phyloP scores from a whole-genome alignment of 2,329 filamentous ascomycete species.

The Lecanicillium sp. region DNA sequence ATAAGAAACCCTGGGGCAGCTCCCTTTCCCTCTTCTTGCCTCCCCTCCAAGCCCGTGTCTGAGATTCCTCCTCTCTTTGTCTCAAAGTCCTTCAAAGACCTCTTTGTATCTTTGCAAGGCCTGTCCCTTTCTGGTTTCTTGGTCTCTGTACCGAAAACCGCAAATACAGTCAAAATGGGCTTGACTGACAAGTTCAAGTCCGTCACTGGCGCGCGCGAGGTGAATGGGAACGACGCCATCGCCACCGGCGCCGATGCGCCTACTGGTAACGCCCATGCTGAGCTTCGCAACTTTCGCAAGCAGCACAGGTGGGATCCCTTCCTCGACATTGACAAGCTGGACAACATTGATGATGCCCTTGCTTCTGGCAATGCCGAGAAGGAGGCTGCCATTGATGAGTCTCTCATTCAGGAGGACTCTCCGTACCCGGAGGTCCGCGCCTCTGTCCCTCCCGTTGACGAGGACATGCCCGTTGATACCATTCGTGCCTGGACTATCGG shows the following conservation, averaged over 20 bases:
- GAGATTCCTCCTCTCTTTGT: background rate
- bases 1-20: no score
- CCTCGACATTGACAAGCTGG: slow-evolving; percentile 42
- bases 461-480: slow-evolving; percentile 48
- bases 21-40: no score
- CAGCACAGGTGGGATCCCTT: slow-evolving; percentile 52
- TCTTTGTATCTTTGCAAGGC: no score
- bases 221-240: background rate
- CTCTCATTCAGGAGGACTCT: slow-evolving; percentile 45
- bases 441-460: slow-evolving; percentile 31
- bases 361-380: slow-evolving; percentile 35
- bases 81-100: no score
- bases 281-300: slow-evolving; percentile 35
- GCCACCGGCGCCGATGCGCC: background rate
- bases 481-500: slow-evolving; percentile 53
- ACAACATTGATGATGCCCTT: slow-evolving; percentile 42
- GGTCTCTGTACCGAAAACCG: no score
- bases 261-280: slow-evolving; percentile 10
- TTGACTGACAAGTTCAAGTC: slow-evolving; percentile 1
- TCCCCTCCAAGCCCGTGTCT: background rate
- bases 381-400: slow-evolving; percentile 36
- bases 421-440: slow-evolving; percentile 43
- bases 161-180: background rate
- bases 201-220: background rate
- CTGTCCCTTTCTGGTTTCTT: no score